Evolutionary conservation across 805 yeast genomes (phyloP).

Genomic region (Tetrapisispora nanseiensis): DNA sequence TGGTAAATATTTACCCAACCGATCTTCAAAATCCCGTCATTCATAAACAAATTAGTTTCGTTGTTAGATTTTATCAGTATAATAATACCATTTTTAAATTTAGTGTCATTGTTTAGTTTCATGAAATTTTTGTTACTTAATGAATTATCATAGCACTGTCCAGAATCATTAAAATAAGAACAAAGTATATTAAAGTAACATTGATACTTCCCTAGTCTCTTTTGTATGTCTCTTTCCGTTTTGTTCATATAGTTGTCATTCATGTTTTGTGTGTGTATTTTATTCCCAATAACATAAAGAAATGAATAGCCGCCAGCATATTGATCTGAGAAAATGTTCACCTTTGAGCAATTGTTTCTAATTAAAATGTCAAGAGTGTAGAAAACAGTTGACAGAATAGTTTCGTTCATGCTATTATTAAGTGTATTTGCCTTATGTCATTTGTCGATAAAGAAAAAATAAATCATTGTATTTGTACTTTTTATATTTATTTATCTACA

Average conservation of each 20-base stretch:
- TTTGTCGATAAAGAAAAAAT: no score
- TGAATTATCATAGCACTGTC: no score
- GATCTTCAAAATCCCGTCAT: not conserved
- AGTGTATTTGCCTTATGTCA: not conserved
- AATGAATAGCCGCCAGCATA: conserved; percentile 1
- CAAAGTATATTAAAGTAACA: no score
- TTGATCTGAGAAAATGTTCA: not conserved
- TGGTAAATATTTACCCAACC: not conserved
- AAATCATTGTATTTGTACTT: no score
- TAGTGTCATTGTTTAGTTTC: no score
- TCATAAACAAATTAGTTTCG: not conserved
- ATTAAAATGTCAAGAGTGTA: not conserved
- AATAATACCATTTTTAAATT: not conserved
- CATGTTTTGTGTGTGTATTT: not conserved
- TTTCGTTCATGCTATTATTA: not conserved
- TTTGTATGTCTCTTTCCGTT: not conserved
- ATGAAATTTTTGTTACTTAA: no score
- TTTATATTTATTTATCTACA: no score
- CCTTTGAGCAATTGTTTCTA: not conserved
- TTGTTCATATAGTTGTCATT: not conserved
- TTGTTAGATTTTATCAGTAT: not conserved
- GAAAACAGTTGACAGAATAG: not conserved
- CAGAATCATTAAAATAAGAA: no score
- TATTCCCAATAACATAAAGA: not conserved
- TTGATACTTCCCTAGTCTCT: no score